Base-by-base conservation (phyloP, 768 basidiomycete species). In the Lenzites betulinus region DNA sequence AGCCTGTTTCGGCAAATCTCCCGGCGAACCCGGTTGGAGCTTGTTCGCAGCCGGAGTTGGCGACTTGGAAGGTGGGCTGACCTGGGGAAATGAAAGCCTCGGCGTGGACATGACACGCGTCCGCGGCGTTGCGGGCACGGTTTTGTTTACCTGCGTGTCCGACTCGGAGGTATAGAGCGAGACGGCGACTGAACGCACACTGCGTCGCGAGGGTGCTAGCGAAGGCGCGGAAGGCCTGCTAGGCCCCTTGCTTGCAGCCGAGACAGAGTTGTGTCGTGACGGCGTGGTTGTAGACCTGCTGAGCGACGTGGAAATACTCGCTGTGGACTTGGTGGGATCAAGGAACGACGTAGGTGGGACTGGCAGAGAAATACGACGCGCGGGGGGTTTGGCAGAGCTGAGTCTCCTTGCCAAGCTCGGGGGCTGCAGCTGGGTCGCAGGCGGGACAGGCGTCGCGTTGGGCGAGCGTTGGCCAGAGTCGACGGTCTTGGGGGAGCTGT, bases 381-480 rank as follows among this genome's bases (percentile, higher is more conserved):
- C 36, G 8, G 47, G 53, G 26, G 65, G 53, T 41, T 63, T 63
- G 7, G 57, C 62, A 18, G 53, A 43, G 57, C 57, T 63, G 23
- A 63, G 49, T 25, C 62, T 49, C 25, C 57, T 33, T 15, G 51
- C 62, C 20, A 54, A 30, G 28, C 43, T 58, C 33, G 55, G 58
- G 60, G 53, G 59, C 61, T 64, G 42, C 7, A 50, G 20, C 33
- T 43, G 51, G 25, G 65, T 62, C 22, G 73, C 66, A 18, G 74
- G 66, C 13, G 83, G 81, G 41, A 81, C 70, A 11, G 83, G 80
- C 1, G 81, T 81, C 33, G 79, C 79, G 68, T 83, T 83, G n/a
- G 79, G 79, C 8, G 82, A 81, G 33, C 82, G 65, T 28, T 77
- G 33, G 62, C 55, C 22, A 11, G 77, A 35, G 63, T 58, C 23